Evolutionary conservation across 208 protist species (phyloP), one percentile per base, ranked within the genome.

Genomic region (Acanthamoeba triangularis): DNA sequence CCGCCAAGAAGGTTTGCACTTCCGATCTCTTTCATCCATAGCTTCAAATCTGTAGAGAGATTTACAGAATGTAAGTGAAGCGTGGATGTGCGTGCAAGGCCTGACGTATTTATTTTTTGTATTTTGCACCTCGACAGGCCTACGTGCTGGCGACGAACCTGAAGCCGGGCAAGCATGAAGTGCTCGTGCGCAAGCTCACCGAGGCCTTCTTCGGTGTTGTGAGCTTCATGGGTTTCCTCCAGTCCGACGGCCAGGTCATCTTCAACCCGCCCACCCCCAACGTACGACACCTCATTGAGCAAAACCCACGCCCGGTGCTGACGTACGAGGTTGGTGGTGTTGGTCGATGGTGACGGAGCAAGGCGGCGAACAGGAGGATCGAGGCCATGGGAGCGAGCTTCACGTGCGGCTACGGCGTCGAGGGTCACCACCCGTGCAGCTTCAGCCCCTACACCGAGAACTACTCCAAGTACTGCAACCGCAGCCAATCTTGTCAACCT

Each of bases 391-490:
- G 76, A 16, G 76, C 76, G 23, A 85, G 76, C 47, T 85, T 85
- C 76, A 85, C 76, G 41, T 85, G 76, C 30, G 76, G 76, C 76
- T 85, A 85, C n/a, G 76, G 76, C 76, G 76, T 85, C 4, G 76
- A 85, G 47, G 76, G 76, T 18, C 76, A 85, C 76, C 54, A 85
- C 47, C 76, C 76, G 8, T 85, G 76, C 76, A 52, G 28, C 28
- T 85, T 14, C 28, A 59, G 23, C 13, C 76, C 76, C 76, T 85
- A 85, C 47, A 85, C 76, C 5, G 76, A 85, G 47, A 85, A 85
- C 47, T 85, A 56, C 76, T 47, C 76, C 41, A 85, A 85, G 76
- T 85, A 85, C 41, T 11, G 13, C 67, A 67, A n/a, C 61, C 3
- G 28, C 61, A 67, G 61, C 28, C 23, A n/a, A 67, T 74, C 25